Conservation (phyloP, 2,329 filamentous ascomycete species). For the Botrytis pseudocinerea region DNA sequence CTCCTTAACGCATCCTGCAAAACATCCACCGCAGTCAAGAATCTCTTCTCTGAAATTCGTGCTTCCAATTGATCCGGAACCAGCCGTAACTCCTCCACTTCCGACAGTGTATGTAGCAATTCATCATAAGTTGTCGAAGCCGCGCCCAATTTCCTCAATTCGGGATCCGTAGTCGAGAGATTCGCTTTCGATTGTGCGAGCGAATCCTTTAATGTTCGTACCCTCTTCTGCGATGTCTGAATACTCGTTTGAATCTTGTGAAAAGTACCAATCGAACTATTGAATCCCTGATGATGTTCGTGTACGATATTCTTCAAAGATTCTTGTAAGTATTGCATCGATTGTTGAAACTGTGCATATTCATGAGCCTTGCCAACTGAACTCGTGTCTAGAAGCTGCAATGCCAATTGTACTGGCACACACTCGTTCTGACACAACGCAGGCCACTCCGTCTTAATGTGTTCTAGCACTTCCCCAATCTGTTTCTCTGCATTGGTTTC, state of each 20-base stretch:
- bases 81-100: conserved; percentile 83
- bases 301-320: conserved; percentile 95
- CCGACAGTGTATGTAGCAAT: conserved; percentile 77
- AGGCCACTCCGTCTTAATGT: conserved; percentile 87
- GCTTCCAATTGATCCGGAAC: conserved; percentile 93
- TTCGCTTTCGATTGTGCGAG: conserved; percentile 77
- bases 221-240: conserved; percentile 80
- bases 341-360: conserved; percentile 79
- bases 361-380: conserved; percentile 90
- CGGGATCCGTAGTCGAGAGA: conserved; percentile 82
- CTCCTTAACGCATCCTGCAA: conserved; percentile 83
- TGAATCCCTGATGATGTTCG: conserved; percentile 98
- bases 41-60: conserved; percentile 93
- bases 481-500: conserved; percentile 39
- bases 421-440: conserved; percentile 88
- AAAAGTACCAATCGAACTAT: conserved; percentile 97
- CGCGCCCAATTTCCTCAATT: conserved; percentile 84
- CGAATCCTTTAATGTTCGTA: conserved; percentile 81
- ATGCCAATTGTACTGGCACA: conserved; percentile 88
- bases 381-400: conserved; percentile 91
- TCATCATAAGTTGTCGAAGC: conserved; percentile 89
- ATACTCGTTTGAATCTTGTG: conserved; percentile 98
- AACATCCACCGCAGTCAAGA: conserved; percentile 88
- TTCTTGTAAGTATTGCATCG: conserved; percentile 85
- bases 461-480: conserved; percentile 61